Conservation (phyloP, 2,329 filamentous ascomycete species). For the Xylariaceae sp. region DNA sequence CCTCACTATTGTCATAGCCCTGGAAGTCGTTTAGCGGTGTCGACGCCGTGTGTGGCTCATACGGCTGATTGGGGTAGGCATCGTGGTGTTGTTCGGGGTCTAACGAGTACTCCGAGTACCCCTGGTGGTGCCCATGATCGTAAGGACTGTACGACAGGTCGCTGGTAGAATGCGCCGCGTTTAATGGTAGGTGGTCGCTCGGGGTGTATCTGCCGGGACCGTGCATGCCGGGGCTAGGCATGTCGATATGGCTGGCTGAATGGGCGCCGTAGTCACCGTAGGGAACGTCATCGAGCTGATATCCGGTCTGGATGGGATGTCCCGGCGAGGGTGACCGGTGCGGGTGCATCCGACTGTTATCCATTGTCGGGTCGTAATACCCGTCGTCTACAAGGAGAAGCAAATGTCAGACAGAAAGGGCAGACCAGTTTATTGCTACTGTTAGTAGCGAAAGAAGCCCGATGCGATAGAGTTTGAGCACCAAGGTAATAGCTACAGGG, state of each 20-base stretch:
- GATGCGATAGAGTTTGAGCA: too few relatives aligned
- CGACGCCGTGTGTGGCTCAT: conserved; percentile 59
- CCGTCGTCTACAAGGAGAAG: conserved; percentile 43
- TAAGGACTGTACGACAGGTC: conserved; percentile 43
- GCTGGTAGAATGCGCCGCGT: conserved; percentile 64
- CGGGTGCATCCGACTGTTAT: conserved; percentile 39
- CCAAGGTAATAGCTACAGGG: too few relatives aligned
- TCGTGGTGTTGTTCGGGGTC: conserved; percentile 84
- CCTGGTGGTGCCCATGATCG: conserved; percentile 37
- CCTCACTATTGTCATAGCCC: conserved; percentile 67
- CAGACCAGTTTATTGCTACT: neutral
- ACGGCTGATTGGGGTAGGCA: conserved; percentile 77
- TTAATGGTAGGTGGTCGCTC: conserved; percentile 72
- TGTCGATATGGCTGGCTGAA: conserved; percentile 51
- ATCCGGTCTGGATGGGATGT: conserved; percentile 66
- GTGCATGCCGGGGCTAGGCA: conserved; percentile 64
- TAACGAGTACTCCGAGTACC: conserved; percentile 64
- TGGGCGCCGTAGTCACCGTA: conserved; percentile 47
- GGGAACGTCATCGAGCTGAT: conserved; percentile 76
- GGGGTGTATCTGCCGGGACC: conserved; percentile 53
- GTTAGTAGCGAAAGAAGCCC: too few relatives aligned
- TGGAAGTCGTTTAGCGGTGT: conserved; percentile 54
- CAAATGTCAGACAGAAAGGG: conserved; percentile 5
- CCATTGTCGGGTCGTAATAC: conserved; percentile 57
- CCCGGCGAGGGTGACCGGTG: conserved; percentile 71